Evolutionary conservation across 2,329 filamentous ascomycete genomes (phyloP).

Genomic region (Coccinonectria pachysandricola): DNA sequence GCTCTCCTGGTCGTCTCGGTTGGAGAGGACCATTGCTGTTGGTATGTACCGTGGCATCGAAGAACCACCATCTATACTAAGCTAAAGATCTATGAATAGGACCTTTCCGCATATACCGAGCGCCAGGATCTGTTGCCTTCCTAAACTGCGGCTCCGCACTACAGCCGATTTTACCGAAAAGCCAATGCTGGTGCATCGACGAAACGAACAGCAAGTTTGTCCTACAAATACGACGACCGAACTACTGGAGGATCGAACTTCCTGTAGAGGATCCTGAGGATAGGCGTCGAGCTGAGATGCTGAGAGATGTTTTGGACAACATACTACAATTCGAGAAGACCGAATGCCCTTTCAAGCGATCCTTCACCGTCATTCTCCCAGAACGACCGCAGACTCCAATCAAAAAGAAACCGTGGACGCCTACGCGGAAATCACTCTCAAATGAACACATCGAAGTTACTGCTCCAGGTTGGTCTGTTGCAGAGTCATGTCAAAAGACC

Average conservation of each 20-base stretch:
- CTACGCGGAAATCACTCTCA: slow-evolving; percentile 20
- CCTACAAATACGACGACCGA: slow-evolving; percentile 71
- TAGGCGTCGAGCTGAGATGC: slow-evolving; percentile 48
- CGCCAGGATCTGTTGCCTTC: slow-evolving; percentile 78
- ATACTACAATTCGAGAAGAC: slow-evolving; percentile 83
- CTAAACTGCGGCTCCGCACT: slow-evolving; percentile 75
- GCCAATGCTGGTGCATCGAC: slow-evolving; percentile 90
- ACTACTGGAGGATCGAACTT: slow-evolving; percentile 86
- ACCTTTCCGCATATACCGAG: slow-evolving; percentile 71
- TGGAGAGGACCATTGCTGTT: slow-evolving; percentile 72
- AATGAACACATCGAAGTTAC: not conserved
- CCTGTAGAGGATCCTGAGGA: slow-evolving; percentile 44
- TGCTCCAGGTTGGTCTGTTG: too few relatives aligned
- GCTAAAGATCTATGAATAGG: too few relatives aligned
- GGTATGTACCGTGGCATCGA: slow-evolving; percentile 35
- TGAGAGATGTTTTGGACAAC: slow-evolving; percentile 60
- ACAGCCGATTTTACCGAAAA: slow-evolving; percentile 79
- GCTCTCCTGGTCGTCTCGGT: slow-evolving; percentile 62
- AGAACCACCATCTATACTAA: too few relatives aligned
- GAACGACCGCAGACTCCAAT: slow-evolving; percentile 55
- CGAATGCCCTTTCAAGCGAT: slow-evolving; percentile 70
- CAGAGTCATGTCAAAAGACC: too few relatives aligned
- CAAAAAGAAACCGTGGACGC: slow-evolving; percentile 60
- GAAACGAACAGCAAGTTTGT: slow-evolving; percentile 72
- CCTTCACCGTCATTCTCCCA: slow-evolving; percentile 65